Evolutionary conservation across 2,329 filamentous ascomycete species (phyloP), one percentile per base, ranked within the genome.

Genomic region (Davidsoniella australis): DNA sequence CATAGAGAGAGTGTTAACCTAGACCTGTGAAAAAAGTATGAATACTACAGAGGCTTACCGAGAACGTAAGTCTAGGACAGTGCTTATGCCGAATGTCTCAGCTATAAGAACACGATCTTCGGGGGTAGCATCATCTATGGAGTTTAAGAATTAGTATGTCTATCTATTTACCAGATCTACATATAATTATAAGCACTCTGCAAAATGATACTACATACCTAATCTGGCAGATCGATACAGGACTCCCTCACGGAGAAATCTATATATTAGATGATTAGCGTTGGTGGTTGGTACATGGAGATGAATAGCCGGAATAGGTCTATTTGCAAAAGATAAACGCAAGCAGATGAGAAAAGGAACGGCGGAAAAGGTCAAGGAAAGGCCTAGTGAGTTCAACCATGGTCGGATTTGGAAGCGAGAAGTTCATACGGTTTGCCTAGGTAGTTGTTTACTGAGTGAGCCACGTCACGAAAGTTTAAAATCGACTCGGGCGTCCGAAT

Each of bases 381-480:
- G 45, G 33, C 18, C 16, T 6, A 12, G 26, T 18, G 10, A 38
- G 37, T 47, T 17, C 33, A 23, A 17, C 18, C 16, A 4, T n/a
- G 16, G n/a, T 8, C 40, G 18, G 14, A 17, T 23, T 39, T 7
- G n/a, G 23, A 16, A 38, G n/a, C 9, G 37, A 39, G n/a, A n/a
- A 36, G 9, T 37, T 58, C 65, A 56, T 66, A 78, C 78, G 68
- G 72, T 54, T 66, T 65, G 20, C 71, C 71, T 4, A 75, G 62
- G 53, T 72, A 72, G 23, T 64, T 59, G 57, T 87, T 87, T 56
- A 85, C 68, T 0, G 75, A 78, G 54, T 69, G 66, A 39, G 79
- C 82, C 41, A 88, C 78, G 68, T 89, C 84, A 51, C 85, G 76
- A 59, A 88, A 85, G 62, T 89, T 89, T 57, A 80, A 65, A 46